A percentile compares a stretch with the other conserved stretches of the same genome.
Conservation (phyloP, 352 stramenopile species). For the Globisporangium parvum region DNA sequence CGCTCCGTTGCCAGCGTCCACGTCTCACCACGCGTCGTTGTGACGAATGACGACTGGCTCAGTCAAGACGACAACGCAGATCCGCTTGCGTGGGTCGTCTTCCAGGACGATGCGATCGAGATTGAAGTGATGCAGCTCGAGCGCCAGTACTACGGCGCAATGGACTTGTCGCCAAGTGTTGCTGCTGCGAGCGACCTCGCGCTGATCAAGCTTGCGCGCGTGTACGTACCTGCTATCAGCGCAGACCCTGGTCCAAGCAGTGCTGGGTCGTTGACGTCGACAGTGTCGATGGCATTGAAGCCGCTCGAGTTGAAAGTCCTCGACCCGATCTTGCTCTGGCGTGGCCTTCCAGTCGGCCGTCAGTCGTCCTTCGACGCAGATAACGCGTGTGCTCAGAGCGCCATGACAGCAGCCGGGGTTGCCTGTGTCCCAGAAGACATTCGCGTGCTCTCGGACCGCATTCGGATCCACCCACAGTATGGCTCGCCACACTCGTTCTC, state of each 20-base stretch:
- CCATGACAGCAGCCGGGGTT: neutral
- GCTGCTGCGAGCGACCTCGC: neutral
- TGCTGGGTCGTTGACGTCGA: too few relatives aligned
- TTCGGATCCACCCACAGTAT: conserved; percentile 23
- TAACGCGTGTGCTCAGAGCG: neutral
- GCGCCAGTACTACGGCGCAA: too few relatives aligned
- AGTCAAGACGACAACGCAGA: neutral
- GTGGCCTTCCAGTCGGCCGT: neutral
- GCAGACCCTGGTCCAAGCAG: too few relatives aligned
- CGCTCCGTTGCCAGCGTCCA: neutral
- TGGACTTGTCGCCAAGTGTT: too few relatives aligned
- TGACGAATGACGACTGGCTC: conserved; percentile 4
- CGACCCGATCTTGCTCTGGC: conserved; percentile 6
- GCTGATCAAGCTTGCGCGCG: neutral
- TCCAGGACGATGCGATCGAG: conserved; percentile 1
- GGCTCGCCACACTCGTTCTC: conserved; percentile 7
- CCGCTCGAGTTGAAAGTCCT: conserved; percentile 1
- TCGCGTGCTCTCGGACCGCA: conserved; percentile 9
- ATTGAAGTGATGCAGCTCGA: neutral
- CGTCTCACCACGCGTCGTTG: neutral
- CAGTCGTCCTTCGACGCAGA: neutral
- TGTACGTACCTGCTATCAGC: neutral
- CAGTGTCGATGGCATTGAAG: neutral
- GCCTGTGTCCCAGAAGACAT: conserved; percentile 2
- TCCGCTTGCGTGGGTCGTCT: neutral